Conservation (phyloP, 2,329 filamentous ascomycete species). For the Colletotrichum paranaense region DNA sequence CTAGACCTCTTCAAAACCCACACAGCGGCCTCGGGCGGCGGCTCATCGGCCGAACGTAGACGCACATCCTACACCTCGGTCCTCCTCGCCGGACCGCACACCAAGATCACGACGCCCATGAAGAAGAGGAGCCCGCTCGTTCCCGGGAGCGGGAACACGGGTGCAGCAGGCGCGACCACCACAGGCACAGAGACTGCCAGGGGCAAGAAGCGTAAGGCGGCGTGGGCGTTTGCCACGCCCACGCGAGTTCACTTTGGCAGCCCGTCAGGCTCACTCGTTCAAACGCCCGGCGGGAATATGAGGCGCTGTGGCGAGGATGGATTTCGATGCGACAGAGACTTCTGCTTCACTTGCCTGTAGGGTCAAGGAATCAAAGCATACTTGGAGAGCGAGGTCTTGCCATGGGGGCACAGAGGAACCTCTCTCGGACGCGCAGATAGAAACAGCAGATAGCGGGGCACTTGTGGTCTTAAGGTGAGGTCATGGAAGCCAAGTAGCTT, state of each 20-base stretch:
- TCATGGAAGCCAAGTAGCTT: conserved; percentile 18
- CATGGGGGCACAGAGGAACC: not conserved
- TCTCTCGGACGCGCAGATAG: not conserved
- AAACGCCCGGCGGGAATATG: conserved; percentile 62
- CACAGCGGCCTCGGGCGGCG: conserved; percentile 1
- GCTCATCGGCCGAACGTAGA: not conserved
- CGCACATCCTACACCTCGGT: conserved; percentile 9
- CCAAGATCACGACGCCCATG: conserved; percentile 27
- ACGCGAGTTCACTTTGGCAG: conserved; percentile 32
- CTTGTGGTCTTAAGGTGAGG: not conserved
- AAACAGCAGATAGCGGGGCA: not conserved
- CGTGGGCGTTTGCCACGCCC: conserved; percentile 29
- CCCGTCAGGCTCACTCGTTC: conserved; percentile 43
- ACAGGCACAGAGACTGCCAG: not conserved
- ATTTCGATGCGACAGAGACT: conserved; percentile 66
- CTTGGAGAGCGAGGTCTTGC: not conserved
- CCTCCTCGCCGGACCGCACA: conserved; percentile 7
- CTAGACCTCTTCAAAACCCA: conserved; percentile 44
- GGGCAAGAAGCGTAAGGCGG: conserved; percentile 23
- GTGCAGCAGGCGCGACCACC: not conserved
- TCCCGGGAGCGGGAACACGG: not conserved
- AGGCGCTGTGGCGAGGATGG: conserved; percentile 66
- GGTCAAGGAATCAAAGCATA: not conserved
- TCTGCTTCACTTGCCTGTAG: conserved; percentile 69
- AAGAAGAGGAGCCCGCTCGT: not conserved